Conservation (phyloP, 257 asterid genomes). For the Nicotiana sylvestris region DNA sequence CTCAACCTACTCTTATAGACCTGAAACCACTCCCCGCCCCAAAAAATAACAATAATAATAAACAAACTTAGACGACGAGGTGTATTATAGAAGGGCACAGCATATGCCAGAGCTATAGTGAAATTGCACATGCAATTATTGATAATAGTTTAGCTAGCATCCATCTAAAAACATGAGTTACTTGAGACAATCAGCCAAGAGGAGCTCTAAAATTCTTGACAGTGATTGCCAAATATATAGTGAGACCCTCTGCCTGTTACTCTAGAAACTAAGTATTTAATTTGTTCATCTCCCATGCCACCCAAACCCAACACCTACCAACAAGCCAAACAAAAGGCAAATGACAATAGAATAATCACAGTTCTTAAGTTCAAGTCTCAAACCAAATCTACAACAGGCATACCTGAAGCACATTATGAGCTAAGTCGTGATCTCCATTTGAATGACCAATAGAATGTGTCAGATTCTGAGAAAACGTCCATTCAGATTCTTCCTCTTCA, state of each 20-base stretch:
- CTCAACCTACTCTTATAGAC: not conserved
- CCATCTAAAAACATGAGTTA: not conserved
- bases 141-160: not conserved
- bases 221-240: not conserved
- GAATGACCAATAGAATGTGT: constrained; percentile 62
- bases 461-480: constrained; percentile 35
- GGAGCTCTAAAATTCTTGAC: not conserved
- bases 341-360: not conserved
- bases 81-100: not conserved
- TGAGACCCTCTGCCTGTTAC: not conserved
- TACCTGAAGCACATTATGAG: constrained; percentile 71
- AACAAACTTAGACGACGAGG: not conserved
- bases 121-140: not conserved
- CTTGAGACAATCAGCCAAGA: not conserved
- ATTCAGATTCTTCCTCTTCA: constrained; percentile 59
- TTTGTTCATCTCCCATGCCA: not conserved
- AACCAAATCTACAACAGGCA: not conserved
- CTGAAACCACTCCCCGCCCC: not conserved
- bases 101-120: not conserved
- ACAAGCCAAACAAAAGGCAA: not conserved
- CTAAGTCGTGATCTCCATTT: constrained; percentile 72
- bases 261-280: not conserved
- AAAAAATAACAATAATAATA: not conserved
- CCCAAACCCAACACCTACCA: not conserved
- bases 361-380: constrained; percentile 1